A percentile compares a stretch with the other conserved stretches of the same genome.
Conservation (phyloP, 2,329 filamentous ascomycete species). For the Salinomyces thailandicus region DNA sequence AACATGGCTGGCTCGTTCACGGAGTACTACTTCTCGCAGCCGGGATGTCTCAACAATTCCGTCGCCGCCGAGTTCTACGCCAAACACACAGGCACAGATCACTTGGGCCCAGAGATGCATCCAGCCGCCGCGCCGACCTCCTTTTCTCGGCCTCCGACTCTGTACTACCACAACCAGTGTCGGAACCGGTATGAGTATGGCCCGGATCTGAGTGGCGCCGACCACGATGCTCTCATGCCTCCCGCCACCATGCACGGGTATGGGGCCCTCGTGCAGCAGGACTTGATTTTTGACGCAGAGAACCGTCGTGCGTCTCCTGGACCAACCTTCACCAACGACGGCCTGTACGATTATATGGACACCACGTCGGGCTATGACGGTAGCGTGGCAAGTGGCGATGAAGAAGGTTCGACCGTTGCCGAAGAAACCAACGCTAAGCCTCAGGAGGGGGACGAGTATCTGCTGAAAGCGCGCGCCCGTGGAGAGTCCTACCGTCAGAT, state of each 20-base stretch:
- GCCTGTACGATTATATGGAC: no score
- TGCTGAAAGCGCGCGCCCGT: constrained; percentile 44
- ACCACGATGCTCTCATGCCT: no score
- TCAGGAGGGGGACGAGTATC: constrained; percentile 11
- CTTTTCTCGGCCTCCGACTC: background rate
- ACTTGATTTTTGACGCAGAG: no score
- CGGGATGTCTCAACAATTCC: background rate
- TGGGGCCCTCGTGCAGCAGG: no score
- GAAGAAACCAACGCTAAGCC: no score
- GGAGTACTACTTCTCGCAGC: background rate
- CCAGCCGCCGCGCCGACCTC: background rate
- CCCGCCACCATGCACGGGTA: no score
- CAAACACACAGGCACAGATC: background rate
- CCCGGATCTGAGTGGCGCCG: background rate
- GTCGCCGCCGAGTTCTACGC: background rate
- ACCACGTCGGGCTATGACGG: no score
- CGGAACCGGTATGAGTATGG: background rate
- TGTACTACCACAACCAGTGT: background rate
- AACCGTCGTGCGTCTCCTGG: no score
- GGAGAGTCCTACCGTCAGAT: constrained; percentile 60
- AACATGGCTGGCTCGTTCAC: constrained; percentile 3
- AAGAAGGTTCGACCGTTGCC: no score
- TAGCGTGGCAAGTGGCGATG: no score
- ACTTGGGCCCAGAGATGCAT: background rate
- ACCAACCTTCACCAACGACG: no score